Evolutionary conservation across 2,329 filamentous ascomycete species (phyloP).

Genomic region (Fusarium sp.): DNA sequence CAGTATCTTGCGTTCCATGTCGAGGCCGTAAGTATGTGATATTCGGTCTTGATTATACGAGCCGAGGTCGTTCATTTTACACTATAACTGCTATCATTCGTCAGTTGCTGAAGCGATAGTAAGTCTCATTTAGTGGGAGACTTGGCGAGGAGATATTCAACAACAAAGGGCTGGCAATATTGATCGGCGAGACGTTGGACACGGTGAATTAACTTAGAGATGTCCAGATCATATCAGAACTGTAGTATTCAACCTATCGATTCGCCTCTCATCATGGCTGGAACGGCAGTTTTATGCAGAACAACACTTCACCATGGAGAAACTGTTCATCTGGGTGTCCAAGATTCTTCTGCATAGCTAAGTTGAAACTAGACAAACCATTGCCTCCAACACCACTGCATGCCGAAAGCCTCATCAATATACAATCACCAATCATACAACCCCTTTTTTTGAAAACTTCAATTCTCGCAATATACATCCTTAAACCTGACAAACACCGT

Average conservation of each 20-base stretch:
- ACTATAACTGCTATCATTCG: background rate
- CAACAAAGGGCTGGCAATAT: background rate
- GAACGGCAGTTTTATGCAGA: background rate
- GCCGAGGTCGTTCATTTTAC: background rate
- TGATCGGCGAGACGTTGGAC: background rate
- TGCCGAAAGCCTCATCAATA: background rate
- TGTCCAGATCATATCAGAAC: background rate
- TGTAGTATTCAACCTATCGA: background rate
- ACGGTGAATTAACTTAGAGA: background rate
- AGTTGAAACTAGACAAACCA: background rate
- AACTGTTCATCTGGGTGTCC: background rate
- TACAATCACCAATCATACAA: slow-evolving; percentile 5
- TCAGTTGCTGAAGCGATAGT: background rate
- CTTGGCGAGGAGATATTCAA: background rate
- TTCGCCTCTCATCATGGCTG: background rate
- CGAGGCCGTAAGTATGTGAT: background rate
- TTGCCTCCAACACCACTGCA: background rate
- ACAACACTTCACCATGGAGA: background rate
- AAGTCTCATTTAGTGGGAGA: background rate
- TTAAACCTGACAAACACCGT: slow-evolving; percentile 44
- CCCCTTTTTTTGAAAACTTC: slow-evolving; percentile 4
- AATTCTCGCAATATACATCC: slow-evolving; percentile 29
- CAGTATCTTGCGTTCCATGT: background rate
- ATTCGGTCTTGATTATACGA: background rate
- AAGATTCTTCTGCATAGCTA: background rate